Base-by-base conservation (phyloP, 75 land plant species). In the Selaginella moellendorffii region DNA sequence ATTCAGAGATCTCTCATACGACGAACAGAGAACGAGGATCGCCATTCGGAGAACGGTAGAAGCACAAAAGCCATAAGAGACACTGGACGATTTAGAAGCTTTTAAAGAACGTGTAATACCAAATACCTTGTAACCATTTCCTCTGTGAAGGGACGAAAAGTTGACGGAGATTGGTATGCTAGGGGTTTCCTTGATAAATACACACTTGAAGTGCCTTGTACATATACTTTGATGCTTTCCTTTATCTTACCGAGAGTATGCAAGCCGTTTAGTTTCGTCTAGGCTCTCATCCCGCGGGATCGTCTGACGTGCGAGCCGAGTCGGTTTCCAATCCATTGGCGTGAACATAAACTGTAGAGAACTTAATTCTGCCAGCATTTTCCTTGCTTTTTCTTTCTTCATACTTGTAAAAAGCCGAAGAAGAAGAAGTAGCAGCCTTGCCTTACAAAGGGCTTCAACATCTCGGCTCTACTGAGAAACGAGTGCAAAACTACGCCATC, bases 381-480 rank as follows among this genome's bases (percentile, higher is more conserved):
- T 73, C 71, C 75, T 84, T 23, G 99, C 90, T 65, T 89, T 82
- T 67, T 75, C 52, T 21, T 24, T 28, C 67, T 88, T 81, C 78
- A 89, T 53, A 21, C 75, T 68, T 31, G 81, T 86, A 82, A 67
- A 70, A 71, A 80, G 0, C 98, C 99, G 65, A 96, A 95, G 53
- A 95, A 89, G 17, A 96, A 95, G 71, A 95, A 95, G 71, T 86
- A 95, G 27, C 83, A 82, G 23, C 86, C 86, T 30, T 75, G 75
- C 64, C 89, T 86, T 19, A 80, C 74, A n/a, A 95, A 69, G 1
- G 56, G 70, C 22, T 82, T 74, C 60, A 95, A 87, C 79, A 86
- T 81, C 71, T 95, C 99, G 29, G 87, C 81, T 61, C 90, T 80
- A 0, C 99, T 96, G 0, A 75, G 9, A 62, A 68, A 95, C 18